Percentiles rank a stretch among this genome's conserved stretches.
Evolutionary conservation across 257 asterid species (phyloP).

Genomic region (Solanum arcanum): DNA sequence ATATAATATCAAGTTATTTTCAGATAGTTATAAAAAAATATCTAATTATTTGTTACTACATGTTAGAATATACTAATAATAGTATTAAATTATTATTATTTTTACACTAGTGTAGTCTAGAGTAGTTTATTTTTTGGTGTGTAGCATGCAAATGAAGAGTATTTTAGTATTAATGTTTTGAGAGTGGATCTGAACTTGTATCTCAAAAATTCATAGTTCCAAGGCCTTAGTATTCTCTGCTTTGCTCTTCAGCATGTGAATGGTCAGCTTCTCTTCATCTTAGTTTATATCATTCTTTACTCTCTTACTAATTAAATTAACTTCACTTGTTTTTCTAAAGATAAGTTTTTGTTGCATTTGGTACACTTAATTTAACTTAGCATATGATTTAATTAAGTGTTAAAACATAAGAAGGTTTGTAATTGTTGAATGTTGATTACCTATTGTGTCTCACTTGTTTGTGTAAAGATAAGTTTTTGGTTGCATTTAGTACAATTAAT

Average conservation of each 20-base stretch:
- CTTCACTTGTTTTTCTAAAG: not conserved
- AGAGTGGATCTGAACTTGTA: conserved; percentile 43
- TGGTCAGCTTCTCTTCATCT: not conserved
- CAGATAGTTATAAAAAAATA: not conserved
- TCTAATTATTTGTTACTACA: not conserved
- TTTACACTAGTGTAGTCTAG: not conserved
- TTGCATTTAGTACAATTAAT: not conserved
- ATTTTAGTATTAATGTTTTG: not conserved
- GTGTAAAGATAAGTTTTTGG: not conserved
- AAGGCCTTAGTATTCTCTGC: conserved; percentile 17
- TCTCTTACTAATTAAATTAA: not conserved
- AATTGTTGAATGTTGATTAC: not conserved
- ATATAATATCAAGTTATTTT: not conserved
- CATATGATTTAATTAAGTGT: not conserved
- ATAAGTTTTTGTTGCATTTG: not conserved
- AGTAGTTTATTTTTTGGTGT: not conserved
- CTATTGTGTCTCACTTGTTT: not conserved
- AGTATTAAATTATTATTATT: not conserved
- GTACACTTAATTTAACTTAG: not conserved
- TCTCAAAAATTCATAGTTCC: conserved; percentile 24
- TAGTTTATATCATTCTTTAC: not conserved
- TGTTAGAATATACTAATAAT: not conserved
- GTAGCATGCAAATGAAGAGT: conserved; percentile 29
- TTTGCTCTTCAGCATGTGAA: conserved; percentile 2
- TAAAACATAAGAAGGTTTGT: not conserved